Evolutionary conservation across 78 protist species (phyloP).

Genomic region (Isochrysis galbana): DNA sequence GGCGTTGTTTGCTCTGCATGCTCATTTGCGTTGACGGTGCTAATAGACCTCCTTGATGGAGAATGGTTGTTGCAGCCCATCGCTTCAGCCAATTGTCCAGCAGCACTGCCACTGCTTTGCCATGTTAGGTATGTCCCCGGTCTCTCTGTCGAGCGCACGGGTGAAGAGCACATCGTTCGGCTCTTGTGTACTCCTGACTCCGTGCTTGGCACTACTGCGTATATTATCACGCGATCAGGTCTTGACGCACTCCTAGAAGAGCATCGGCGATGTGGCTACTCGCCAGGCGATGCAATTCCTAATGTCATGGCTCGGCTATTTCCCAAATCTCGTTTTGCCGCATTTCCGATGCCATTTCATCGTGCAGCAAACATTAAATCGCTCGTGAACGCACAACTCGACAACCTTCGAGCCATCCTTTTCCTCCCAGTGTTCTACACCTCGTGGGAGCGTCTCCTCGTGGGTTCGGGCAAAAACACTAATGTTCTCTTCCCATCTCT

Average conservation of each 20-base stretch:
- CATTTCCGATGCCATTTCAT: constrained; percentile 3
- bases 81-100: too few species aligned
- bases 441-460: background rate
- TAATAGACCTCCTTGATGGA: too few species aligned
- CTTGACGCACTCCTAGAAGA: background rate
- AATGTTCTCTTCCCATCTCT: background rate
- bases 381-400: constrained; percentile 3
- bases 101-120: too few species aligned
- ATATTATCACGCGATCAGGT: background rate
- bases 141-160: too few species aligned
- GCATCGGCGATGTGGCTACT: background rate
- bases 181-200: background rate
- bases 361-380: background rate
- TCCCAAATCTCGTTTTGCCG: background rate
- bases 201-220: constrained; percentile 5
- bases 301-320: background rate
- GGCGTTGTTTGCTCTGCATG: too few species aligned
- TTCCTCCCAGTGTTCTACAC: background rate
- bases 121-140: too few species aligned
- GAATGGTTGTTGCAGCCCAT: too few species aligned
- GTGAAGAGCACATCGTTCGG: background rate
- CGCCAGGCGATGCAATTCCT: background rate
- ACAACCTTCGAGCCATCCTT: background rate
- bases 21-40: too few species aligned
- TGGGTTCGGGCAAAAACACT: background rate